phyloP scores from a whole-genome alignment of 305 asterid species.

The Solanum hybrid region DNA sequence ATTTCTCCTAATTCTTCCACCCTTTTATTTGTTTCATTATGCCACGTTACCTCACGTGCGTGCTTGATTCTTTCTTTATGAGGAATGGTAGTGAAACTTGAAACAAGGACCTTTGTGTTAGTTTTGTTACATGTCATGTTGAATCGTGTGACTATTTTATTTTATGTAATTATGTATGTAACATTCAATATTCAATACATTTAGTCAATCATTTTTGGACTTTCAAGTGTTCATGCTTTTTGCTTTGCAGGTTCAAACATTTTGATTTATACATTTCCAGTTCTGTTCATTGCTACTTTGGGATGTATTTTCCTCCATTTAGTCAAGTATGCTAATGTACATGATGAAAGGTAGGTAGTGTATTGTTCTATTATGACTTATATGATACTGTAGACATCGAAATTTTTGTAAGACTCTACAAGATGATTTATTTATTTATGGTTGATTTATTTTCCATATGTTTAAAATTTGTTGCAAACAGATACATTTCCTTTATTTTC shows the following conservation, averaged over 20 bases:
- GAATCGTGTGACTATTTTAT: not conserved
- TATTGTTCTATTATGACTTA: not conserved
- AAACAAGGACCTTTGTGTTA: not conserved
- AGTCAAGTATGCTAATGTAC: slow-evolving; percentile 16
- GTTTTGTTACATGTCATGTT: not conserved
- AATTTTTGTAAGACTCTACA: too few relatives aligned
- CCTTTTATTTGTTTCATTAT: not conserved
- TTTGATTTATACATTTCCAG: slow-evolving; percentile 40
- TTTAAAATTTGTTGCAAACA: too few relatives aligned
- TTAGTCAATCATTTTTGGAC: not conserved
- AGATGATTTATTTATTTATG: too few relatives aligned
- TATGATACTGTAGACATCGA: not conserved
- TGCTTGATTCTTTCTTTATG: not conserved
- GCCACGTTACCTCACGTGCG: not conserved
- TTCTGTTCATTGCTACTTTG: slow-evolving; percentile 40
- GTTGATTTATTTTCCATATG: too few relatives aligned
- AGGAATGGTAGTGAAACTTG: not conserved
- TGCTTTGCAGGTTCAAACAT: slow-evolving; percentile 34
- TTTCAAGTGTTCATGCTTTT: not conserved
- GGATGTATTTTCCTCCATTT: slow-evolving; percentile 51
- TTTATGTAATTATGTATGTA: not conserved
- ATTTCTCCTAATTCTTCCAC: not conserved
- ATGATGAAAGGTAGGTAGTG: slow-evolving; percentile 12
- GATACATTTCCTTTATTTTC: not conserved
- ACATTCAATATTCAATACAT: not conserved